Base-by-base conservation (phyloP, 2,329 filamentous ascomycete species). In the Penicillium rolfsii region DNA sequence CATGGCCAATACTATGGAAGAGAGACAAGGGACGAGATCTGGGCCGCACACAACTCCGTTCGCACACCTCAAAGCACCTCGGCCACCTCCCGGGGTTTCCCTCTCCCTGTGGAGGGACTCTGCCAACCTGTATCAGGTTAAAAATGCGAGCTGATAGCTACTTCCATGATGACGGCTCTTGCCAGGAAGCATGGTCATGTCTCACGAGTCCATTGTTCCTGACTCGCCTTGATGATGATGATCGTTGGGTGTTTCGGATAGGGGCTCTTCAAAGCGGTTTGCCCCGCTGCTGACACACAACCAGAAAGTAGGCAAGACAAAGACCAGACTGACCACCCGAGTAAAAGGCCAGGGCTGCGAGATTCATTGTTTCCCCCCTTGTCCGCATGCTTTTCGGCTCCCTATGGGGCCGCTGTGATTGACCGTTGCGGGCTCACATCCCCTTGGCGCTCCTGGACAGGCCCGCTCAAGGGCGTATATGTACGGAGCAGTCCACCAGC, bases 331-430 rank as follows among this genome's bases (percentile, higher is more conserved):
- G 24, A 16, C 11, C 24, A 12, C 9, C 2, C 14, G 11, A 22
- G 3, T 22, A 19, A 5, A 5, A 9, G 12, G 22, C 22, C n/a
- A n/a, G 26, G 12, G 43, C 38, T n/a, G 36, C 22, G 16, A 33
- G 35, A 55, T 54, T 54, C 52, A 61, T 41, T 63, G 60, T 62
- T 63, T 58, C 41, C 55, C 24, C 59, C 58, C 59, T 55, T 49
- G 53, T 55, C 52, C 46, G 52, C 45, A 33, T 26, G 46, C 43
- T 53, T 35, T 28, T 54, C 19, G 52, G 55, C 35, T 36, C 41
- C 50, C 52, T 56, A 52, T 61, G 54, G 56, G 48, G 35, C 24
- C 16, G 52, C 30, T 60, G 59, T 63, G 60, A 66, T 67, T 61
- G 52, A 65, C 57, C 43, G 55, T 56, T 46, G 59, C 54, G 11